A percentile compares a stretch with the other conserved stretches of the same genome.
These are phyloP conservation scores for Ilex paraguariensis DNA, from an alignment of 305 asterid genomes.

Conservation along the genomic window DNA sequence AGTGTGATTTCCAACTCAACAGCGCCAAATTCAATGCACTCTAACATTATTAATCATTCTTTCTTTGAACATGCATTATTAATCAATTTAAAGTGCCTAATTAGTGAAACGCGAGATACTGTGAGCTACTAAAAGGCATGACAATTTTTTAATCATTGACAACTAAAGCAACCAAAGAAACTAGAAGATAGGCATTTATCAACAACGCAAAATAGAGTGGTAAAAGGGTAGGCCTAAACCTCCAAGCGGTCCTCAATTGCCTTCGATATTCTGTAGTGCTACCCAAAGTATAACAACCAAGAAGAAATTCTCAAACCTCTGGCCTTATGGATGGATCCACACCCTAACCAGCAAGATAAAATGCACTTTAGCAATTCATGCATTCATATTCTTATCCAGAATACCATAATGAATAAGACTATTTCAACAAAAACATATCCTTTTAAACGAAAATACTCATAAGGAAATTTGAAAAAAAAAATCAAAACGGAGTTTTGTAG, in stretches of 20 bases:
- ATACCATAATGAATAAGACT: no score
- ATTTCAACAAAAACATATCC: no score
- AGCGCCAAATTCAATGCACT: no score
- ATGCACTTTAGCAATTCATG: slow-evolving; percentile 11
- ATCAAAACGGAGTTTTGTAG: no score
- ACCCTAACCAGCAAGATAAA: slow-evolving; percentile 53
- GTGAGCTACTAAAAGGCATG: no score
- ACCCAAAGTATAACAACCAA: slow-evolving; percentile 90
- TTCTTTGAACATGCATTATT: no score
- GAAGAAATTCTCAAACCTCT: slow-evolving; percentile 98
- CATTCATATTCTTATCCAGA: background rate
- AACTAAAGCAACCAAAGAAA: slow-evolving; percentile 15
- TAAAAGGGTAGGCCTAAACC: slow-evolving; percentile 40
- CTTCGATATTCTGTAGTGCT: slow-evolving; percentile 77
- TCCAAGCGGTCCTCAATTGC: slow-evolving; percentile 81
- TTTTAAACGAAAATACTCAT: no score
- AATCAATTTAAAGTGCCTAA: no score
- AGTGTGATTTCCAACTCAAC: no score
- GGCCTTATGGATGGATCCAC: slow-evolving; percentile 95
- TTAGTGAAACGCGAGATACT: no score
- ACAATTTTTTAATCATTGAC: slow-evolving; percentile 11
- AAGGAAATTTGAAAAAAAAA: no score
- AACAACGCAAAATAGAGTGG: slow-evolving; percentile 13
- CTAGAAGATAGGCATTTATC: background rate
- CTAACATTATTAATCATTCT: no score